A percentile compares a stretch with the other conserved stretches of the same genome.
These are phyloP conservation scores for Linum trigynum DNA, from an alignment of 345 rosid genomes.

Conservation along the genomic window DNA sequence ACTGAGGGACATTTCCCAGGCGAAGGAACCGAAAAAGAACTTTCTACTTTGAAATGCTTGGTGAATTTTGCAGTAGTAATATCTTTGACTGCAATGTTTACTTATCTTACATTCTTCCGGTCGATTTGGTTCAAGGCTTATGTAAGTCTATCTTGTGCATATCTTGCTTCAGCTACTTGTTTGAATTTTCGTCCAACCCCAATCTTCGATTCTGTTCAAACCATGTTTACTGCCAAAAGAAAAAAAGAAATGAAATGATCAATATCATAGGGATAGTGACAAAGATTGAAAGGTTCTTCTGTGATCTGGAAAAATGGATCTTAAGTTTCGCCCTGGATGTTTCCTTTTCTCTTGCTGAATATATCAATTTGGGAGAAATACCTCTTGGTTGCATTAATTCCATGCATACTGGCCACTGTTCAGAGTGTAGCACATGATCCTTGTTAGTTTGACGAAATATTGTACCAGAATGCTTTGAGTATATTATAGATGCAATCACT, in stretches of 20 bases:
- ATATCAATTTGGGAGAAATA: too few relatives aligned
- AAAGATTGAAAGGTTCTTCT: too few relatives aligned
- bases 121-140: constrained; percentile 45
- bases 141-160: constrained; percentile 47
- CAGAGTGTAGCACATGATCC: too few relatives aligned
- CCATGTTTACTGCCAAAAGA: constrained; percentile 7
- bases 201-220: constrained; percentile 16
- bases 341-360: too few relatives aligned
- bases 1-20: constrained; percentile 48
- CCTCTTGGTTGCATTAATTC: too few relatives aligned
- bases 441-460: too few relatives aligned
- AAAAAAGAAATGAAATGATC: constrained; percentile 1
- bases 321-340: background rate
- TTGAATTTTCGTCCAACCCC: constrained; percentile 36
- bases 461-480: too few relatives aligned
- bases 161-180: constrained; percentile 40
- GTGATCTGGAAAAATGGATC: background rate
- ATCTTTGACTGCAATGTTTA: constrained; percentile 41
- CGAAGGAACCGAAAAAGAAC: constrained; percentile 34
- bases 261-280: background rate
- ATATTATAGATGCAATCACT: too few relatives aligned
- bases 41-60: constrained; percentile 41
- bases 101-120: constrained; percentile 49
- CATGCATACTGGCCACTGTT: too few relatives aligned
- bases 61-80: constrained; percentile 37